Conservation (phyloP, 768 basidiomycete species). For the Tubosaeta sp. region DNA sequence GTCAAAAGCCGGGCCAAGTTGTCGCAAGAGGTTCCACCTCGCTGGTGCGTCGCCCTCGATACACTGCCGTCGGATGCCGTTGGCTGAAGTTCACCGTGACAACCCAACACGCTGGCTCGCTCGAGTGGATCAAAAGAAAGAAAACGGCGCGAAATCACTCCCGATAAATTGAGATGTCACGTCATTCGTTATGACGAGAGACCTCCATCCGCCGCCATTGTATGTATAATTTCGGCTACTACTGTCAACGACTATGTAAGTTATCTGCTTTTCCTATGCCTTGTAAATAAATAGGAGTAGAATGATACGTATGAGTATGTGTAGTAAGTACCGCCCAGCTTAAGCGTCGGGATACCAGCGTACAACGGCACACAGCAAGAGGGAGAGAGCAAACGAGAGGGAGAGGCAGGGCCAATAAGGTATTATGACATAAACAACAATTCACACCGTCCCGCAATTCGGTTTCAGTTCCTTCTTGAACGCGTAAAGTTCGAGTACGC, state of each 20-base stretch:
- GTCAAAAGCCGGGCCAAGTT: background rate
- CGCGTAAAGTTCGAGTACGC: conserved; percentile 21
- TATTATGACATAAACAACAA: background rate
- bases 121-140: background rate
- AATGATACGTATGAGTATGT: background rate
- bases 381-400: background rate
- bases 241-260: background rate
- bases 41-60: no score
- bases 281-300: background rate
- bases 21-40: background rate
- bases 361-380: background rate
- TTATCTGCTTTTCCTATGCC: background rate
- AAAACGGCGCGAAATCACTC: background rate
- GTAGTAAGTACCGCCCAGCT: background rate
- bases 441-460: background rate
- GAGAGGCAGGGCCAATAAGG: background rate
- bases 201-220: background rate
- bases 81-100: background rate
- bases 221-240: background rate
- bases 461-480: conserved; percentile 4
- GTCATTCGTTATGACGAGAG: background rate
- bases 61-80: background rate
- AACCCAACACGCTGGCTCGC: background rate
- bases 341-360: background rate
- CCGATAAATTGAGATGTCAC: background rate